phyloP scores from a whole-genome alignment of 2,329 filamentous ascomycete genomes.

The Byssothecium circinans region DNA sequence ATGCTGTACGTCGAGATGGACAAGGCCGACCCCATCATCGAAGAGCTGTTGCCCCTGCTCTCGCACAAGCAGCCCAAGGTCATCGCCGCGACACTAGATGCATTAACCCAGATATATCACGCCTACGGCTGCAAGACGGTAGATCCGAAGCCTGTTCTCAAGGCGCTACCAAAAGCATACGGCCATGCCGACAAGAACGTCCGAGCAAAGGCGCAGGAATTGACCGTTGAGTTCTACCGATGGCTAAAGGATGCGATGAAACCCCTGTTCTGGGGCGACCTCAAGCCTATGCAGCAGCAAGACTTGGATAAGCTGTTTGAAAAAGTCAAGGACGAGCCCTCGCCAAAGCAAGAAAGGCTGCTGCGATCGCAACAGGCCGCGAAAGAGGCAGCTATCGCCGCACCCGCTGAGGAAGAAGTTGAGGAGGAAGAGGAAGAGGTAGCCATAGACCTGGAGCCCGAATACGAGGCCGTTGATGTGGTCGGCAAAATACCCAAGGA shows the following conservation, averaged over 20 bases:
- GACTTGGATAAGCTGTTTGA: constrained; percentile 95
- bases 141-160: constrained; percentile 89
- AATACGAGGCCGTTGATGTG: constrained; percentile 82
- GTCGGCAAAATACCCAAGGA: constrained; percentile 77
- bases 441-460: constrained; percentile 69
- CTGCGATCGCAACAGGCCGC: constrained; percentile 88
- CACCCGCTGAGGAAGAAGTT: constrained; percentile 55
- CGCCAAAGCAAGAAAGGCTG: constrained; percentile 87
- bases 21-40: constrained; percentile 79
- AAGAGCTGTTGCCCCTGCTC: constrained; percentile 82
- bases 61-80: constrained; percentile 91
- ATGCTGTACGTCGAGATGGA: constrained; percentile 90
- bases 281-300: constrained; percentile 93
- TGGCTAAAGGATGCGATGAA: constrained; percentile 99
- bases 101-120: constrained; percentile 82
- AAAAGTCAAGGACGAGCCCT: constrained; percentile 81
- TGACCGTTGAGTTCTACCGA: constrained; percentile 92
- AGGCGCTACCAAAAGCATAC: constrained; percentile 85
- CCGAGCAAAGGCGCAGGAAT: constrained; percentile 84
- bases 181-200: constrained; percentile 98
- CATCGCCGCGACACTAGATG: constrained; percentile 72
- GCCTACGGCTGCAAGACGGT: constrained; percentile 93
- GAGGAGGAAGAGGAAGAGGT: constrained; percentile 59
- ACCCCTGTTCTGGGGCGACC: constrained; percentile 91
- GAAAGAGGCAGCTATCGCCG: constrained; percentile 68